phyloP scores from a whole-genome alignment of 2,329 filamentous ascomycete genomes.

The Exophiala sp. region DNA sequence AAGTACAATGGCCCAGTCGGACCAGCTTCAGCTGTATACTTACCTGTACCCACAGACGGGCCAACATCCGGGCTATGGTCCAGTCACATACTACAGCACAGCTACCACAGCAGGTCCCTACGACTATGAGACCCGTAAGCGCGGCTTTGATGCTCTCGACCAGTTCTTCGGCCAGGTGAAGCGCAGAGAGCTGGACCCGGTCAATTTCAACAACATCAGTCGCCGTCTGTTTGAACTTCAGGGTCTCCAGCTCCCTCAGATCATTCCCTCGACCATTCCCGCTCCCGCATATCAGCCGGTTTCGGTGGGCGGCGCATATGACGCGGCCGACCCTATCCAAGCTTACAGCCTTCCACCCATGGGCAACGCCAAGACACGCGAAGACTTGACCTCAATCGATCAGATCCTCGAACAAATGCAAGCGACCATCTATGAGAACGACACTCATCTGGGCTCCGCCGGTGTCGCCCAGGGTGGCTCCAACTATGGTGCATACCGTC shows the following conservation, averaged over 20 bases:
- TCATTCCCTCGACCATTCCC: slow-evolving; percentile 45
- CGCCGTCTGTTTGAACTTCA: slow-evolving; percentile 80
- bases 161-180: slow-evolving; percentile 93
- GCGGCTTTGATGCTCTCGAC: slow-evolving; percentile 79
- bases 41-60: slow-evolving; percentile 49
- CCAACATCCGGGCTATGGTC: slow-evolving; percentile 55
- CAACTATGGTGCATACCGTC: slow-evolving; percentile 57
- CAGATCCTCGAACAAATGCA: slow-evolving; percentile 94
- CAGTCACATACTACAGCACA: slow-evolving; percentile 71
- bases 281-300: slow-evolving; percentile 50
- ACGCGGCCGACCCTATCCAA: slow-evolving; percentile 57
- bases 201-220: slow-evolving; percentile 85
- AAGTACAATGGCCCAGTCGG: background rate
- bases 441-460: slow-evolving; percentile 68
- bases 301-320: slow-evolving; percentile 47
- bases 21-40: background rate
- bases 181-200: slow-evolving; percentile 80
- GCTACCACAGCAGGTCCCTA: slow-evolving; percentile 60
- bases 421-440: slow-evolving; percentile 89
- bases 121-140: slow-evolving; percentile 70
- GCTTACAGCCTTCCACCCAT: slow-evolving; percentile 81
- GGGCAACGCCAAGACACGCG: slow-evolving; percentile 84
- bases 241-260: slow-evolving; percentile 56
- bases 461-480: slow-evolving; percentile 69
- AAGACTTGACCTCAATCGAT: slow-evolving; percentile 87